These are phyloP conservation scores for Diutina mesorugosa DNA, from an alignment of 1,139 yeast species.

Conservation along the genomic window DNA sequence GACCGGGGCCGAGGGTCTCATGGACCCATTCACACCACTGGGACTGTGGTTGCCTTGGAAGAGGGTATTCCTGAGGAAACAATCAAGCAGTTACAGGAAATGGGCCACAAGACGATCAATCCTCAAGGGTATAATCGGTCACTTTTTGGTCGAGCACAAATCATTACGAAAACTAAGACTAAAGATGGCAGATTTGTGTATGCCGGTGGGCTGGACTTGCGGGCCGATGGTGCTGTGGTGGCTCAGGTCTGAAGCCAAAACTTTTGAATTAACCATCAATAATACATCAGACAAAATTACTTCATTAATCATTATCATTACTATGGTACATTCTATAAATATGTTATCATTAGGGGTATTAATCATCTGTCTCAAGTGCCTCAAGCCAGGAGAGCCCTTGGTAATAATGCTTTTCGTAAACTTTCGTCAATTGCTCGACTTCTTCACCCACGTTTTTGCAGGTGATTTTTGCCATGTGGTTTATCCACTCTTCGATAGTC, in stretches of 20 bases:
- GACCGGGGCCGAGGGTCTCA: conserved; percentile 51
- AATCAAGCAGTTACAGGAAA: conserved; percentile 24
- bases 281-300: too few species aligned
- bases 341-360: neutral
- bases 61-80: conserved; percentile 41
- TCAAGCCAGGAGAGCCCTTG: conserved; percentile 23
- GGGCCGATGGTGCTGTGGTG: conserved; percentile 75
- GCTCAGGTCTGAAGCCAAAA: conserved; percentile 17
- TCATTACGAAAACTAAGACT: conserved; percentile 35
- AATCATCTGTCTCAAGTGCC: neutral
- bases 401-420: conserved; percentile 12
- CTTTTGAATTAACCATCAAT: neutral
- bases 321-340: neutral
- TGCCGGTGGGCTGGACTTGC: conserved; percentile 63
- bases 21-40: conserved; percentile 51
- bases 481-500: conserved; percentile 63
- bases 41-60: conserved; percentile 52
- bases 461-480: conserved; percentile 32
- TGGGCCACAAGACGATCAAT: conserved; percentile 48
- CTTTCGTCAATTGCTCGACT: conserved; percentile 7
- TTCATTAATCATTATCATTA: neutral
- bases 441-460: conserved; percentile 26
- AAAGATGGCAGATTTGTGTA: conserved; percentile 30
- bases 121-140: conserved; percentile 34
- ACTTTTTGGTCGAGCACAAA: conserved; percentile 63